phyloP scores from a whole-genome alignment of 495 filamentous ascomycete species.

The Talaromyces trachyspermus region DNA sequence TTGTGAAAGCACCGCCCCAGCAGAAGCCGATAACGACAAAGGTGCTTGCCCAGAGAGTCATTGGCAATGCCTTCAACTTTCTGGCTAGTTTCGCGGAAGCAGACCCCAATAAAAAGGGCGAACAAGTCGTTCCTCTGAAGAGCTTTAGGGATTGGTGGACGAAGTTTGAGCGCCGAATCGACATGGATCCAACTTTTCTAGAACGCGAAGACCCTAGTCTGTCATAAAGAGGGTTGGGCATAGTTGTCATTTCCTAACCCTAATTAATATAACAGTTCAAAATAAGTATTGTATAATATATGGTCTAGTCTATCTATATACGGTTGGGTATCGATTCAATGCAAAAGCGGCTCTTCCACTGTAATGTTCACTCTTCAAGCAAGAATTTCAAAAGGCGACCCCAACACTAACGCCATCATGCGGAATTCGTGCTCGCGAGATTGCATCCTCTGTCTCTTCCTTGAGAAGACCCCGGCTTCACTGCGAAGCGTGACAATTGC shows the following conservation, averaged over 20 bases:
- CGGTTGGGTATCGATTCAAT: background rate
- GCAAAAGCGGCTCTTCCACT: background rate
- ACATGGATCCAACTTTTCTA: constrained; percentile 81
- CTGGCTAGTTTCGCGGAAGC: constrained; percentile 73
- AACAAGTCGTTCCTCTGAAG: constrained; percentile 82
- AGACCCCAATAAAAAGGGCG: constrained; percentile 39
- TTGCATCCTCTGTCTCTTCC: constrained; percentile 55
- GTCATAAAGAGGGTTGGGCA: background rate
- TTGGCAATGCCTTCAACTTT: constrained; percentile 96
- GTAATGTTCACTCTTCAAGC: constrained; percentile 36
- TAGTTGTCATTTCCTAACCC: no score
- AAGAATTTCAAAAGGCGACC: constrained; percentile 63
- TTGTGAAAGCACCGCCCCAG: constrained; percentile 24
- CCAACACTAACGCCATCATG: constrained; percentile 73
- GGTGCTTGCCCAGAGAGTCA: constrained; percentile 82
- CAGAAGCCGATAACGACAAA: constrained; percentile 50
- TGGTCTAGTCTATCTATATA: constrained; percentile 3
- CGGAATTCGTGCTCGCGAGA: constrained; percentile 51
- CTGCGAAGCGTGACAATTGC: constrained; percentile 60
- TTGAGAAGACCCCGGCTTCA: constrained; percentile 56
- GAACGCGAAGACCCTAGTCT: constrained; percentile 60
- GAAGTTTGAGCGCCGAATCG: constrained; percentile 87
- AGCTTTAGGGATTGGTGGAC: constrained; percentile 95
- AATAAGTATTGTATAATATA: constrained; percentile 4
- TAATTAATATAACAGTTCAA: no score